Base-by-base conservation (phyloP, 2,329 filamentous ascomycete genomes). In the Thelonectria rubi region DNA sequence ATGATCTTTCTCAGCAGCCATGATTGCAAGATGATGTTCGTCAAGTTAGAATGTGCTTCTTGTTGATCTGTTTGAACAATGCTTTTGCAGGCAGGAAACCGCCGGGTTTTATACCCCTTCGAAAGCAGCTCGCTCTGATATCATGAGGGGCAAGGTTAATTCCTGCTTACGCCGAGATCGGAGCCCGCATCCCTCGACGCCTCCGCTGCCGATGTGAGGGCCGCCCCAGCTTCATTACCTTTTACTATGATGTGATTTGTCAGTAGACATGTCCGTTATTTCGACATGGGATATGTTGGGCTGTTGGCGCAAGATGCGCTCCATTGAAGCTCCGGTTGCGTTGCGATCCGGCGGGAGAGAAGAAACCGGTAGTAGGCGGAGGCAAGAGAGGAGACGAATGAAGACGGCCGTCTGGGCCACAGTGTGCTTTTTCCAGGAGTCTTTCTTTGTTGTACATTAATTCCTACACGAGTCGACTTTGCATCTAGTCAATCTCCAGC, bases 401-500 rank as follows among this genome's bases (percentile, higher is more conserved):
- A 21, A 26, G 17, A 9, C 51, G 12, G 14, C 40, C 11, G 11
- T 18, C 8, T 34, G n/a, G 12, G 20, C 37, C 24, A 11, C 3
- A 32, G 10, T 5, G 21, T 24, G 3, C 2, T 21, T 48, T 1
- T 26, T 37, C n/a, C 11, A n/a, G 12, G 4, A 10, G 12, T n/a
- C 12, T 21, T 12, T 10, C n/a, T 24, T 24, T 24, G 7, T 24
- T 24, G 24, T 24, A 24, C 24, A 24, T 4, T 24, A 24, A 4
- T 4, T 24, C 7, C 7, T 24, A 24, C 24, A 24, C 24, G 24
- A 24, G 24, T 24, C 7, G 4, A 7, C 24, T 24, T 24, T 7
- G 32, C 4, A 14, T 49, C 73, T 70, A 82, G 53, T 83, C 81
- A 59, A 84, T 67, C 21, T 83, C 81, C 51, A 88, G 72, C 10